Evolutionary conservation across 202 grass and related monocot genomes (phyloP).

Genomic region (Zizania palustris): DNA sequence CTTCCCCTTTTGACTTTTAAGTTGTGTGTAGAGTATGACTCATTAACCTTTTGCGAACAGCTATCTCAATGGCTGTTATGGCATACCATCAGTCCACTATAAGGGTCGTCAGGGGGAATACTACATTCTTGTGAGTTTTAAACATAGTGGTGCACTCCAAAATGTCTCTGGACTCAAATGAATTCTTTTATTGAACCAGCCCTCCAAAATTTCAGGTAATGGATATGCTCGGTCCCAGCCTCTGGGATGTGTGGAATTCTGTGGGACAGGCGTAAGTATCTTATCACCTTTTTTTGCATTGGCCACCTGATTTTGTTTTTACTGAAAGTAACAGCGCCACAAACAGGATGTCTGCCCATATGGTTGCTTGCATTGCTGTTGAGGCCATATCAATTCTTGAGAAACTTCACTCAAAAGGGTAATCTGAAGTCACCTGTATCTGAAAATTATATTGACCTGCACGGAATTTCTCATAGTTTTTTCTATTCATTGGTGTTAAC

Average conservation of each 20-base stretch:
- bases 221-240: conserved; percentile 94
- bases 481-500: conserved; percentile 6
- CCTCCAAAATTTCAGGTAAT: conserved; percentile 74
- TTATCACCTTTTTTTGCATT: conserved; percentile 33
- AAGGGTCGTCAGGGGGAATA: conserved; percentile 81
- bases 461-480: conserved; percentile 2
- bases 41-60: conserved; percentile 50
- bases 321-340: conserved; percentile 29
- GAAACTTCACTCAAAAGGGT: conserved; percentile 95
- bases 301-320: conserved; percentile 16
- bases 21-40: conserved; percentile 38
- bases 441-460: conserved; percentile 15
- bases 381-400: conserved; percentile 96
- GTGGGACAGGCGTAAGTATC: conserved; percentile 69
- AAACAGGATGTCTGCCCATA: conserved; percentile 81
- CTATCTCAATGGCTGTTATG: conserved; percentile 84
- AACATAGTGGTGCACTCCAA: conserved; percentile 27
- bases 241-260: conserved; percentile 96
- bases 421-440: conserved; percentile 29
- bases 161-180: conserved; percentile 10
- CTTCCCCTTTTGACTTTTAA: conserved; percentile 20
- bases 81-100: conserved; percentile 90
- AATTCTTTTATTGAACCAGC: conserved; percentile 22
- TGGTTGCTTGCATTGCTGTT: conserved; percentile 92
- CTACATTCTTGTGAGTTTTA: conserved; percentile 80